These are phyloP conservation scores for Talaromyces verruculosus DNA, from an alignment of 2,329 filamentous ascomycete species.

Conservation along the genomic window DNA sequence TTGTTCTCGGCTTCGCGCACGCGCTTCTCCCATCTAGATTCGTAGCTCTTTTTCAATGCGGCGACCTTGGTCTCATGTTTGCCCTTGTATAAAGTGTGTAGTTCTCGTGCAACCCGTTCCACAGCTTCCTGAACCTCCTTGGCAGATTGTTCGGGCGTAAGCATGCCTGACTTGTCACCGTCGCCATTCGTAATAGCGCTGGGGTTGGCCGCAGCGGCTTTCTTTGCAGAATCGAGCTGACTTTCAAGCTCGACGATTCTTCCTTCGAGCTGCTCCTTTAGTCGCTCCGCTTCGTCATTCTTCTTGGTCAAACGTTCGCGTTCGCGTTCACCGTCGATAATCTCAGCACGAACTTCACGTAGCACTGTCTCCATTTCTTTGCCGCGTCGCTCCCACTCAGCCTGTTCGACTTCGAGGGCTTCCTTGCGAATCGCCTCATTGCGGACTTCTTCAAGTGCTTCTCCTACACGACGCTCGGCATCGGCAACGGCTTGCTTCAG, in stretches of 20 bases:
- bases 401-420: constrained; percentile 70
- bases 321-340: constrained; percentile 74
- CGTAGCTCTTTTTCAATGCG: constrained; percentile 78
- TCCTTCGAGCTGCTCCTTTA: constrained; percentile 46
- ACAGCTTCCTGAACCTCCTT: constrained; percentile 79
- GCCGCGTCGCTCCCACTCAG: constrained; percentile 79
- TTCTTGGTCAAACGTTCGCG: constrained; percentile 74
- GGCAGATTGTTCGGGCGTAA: constrained; percentile 47
- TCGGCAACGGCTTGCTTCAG: constrained; percentile 85
- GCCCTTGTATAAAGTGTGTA: constrained; percentile 90
- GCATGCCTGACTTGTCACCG: constrained; percentile 35
- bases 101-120: constrained; percentile 88
- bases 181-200: constrained; percentile 37
- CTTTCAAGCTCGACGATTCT: constrained; percentile 49
- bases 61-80: constrained; percentile 97
- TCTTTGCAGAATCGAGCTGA: constrained; percentile 46
- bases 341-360: constrained; percentile 76
- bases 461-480: constrained; percentile 86
- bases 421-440: constrained; percentile 73
- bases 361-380: constrained; percentile 83
- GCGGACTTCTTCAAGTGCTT: constrained; percentile 77
- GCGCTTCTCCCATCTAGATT: constrained; percentile 85
- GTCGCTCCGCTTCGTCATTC: constrained; percentile 72
- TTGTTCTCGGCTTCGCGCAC: constrained; percentile 73
- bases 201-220: constrained; percentile 28